A percentile compares a stretch with the other conserved stretches of the same genome.
Conservation (phyloP, 176 grass and related monocot genomes). For the Aegilops bicornis region DNA sequence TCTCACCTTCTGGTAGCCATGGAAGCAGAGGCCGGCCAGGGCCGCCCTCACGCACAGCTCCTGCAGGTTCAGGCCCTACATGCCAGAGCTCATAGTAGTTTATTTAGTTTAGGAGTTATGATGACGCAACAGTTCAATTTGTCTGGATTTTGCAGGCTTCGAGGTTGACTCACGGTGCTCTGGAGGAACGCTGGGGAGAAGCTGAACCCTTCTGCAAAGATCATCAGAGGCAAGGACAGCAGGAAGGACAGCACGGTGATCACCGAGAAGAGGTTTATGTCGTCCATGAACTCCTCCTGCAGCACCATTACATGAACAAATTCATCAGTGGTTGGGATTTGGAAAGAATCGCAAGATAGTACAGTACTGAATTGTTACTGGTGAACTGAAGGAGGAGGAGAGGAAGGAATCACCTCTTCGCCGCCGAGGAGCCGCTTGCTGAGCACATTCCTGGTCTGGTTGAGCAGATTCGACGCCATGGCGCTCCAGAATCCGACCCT, state of each 20-base stretch:
- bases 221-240: slow-evolving; percentile 52
- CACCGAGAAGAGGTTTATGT: slow-evolving; percentile 78
- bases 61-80: slow-evolving; percentile 68
- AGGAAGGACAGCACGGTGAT: slow-evolving; percentile 72
- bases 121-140: not conserved
- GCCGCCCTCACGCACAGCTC: slow-evolving; percentile 55
- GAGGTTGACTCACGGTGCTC: slow-evolving; percentile 40
- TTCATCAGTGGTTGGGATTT: not conserved
- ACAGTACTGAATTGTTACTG: not conserved
- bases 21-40: slow-evolving; percentile 66
- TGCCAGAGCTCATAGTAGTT: not conserved
- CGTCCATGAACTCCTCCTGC: slow-evolving; percentile 62
- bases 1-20: slow-evolving; percentile 78
- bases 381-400: not conserved
- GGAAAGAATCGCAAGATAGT: not conserved
- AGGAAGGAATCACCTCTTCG: slow-evolving; percentile 42
- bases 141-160: not conserved
- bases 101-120: not conserved
- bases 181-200: slow-evolving; percentile 64
- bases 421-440: slow-evolving; percentile 68
- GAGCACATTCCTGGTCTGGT: slow-evolving; percentile 81
- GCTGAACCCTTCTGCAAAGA: slow-evolving; percentile 65
- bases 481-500: slow-evolving; percentile 91
- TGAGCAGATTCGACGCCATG: slow-evolving; percentile 77
- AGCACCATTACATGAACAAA: not conserved